A percentile compares a stretch with the other conserved stretches of the same genome.
Conservation (phyloP, 2,329 filamentous ascomycete genomes). For the Aureobasidium sp. region DNA sequence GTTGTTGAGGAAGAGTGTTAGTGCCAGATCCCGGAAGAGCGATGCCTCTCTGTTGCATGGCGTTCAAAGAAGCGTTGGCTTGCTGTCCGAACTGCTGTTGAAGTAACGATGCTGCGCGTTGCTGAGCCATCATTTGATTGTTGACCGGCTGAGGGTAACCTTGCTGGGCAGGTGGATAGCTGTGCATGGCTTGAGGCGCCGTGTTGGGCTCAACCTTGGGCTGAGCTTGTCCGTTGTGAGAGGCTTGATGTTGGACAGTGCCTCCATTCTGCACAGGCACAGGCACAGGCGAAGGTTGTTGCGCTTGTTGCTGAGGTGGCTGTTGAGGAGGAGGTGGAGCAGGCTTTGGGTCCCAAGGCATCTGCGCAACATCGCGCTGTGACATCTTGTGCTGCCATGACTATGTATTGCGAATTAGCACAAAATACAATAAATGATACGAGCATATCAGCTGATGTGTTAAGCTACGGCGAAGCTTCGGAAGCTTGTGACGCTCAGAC, state of each 20-base stretch:
- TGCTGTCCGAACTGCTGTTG: conserved; percentile 55
- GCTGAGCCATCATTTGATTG: conserved; percentile 45
- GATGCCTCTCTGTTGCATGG: conserved; percentile 41
- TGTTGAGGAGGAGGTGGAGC: conserved; percentile 45
- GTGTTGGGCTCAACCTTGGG: conserved; percentile 49
- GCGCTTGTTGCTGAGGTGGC: conserved; percentile 25
- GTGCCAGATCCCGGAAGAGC: conserved; percentile 17
- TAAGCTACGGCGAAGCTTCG: conserved; percentile 4
- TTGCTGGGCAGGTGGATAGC: conserved; percentile 28
- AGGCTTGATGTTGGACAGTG: conserved; percentile 21
- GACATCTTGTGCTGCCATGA: conserved; percentile 92
- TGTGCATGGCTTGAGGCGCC: conserved; percentile 20
- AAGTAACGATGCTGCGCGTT: conserved; percentile 47
- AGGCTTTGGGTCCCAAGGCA: conserved; percentile 91
- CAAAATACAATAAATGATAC: neutral
- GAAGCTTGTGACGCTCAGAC: conserved; percentile 1
- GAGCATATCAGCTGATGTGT: conserved; percentile 12
- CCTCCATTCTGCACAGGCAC: conserved; percentile 36
- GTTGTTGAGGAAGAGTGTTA: conserved; percentile 6
- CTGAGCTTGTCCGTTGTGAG: conserved; percentile 24
- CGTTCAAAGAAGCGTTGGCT: conserved; percentile 60
- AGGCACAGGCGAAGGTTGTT: conserved; percentile 24
- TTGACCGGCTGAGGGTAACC: conserved; percentile 29
- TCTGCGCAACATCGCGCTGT: conserved; percentile 73
- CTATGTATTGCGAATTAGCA: conserved; percentile 40